A percentile compares a stretch with the other conserved stretches of the same genome.
Evolutionary conservation across 371 early-diverging fungal genomes (phyloP).

Genomic region (Mortierella sp.): DNA sequence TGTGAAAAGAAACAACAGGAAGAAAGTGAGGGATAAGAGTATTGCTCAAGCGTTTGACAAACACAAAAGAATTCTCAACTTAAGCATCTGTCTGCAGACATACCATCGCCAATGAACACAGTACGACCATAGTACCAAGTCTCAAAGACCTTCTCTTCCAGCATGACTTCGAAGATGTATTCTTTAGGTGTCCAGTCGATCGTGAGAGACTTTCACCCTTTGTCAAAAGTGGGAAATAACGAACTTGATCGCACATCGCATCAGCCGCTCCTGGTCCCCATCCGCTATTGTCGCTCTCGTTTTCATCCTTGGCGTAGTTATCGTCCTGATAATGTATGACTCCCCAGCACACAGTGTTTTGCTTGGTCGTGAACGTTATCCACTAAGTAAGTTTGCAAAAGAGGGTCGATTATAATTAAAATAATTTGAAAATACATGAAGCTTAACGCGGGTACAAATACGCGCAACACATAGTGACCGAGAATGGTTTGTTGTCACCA

Average conservation of each 20-base stretch:
- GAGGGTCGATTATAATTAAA: no score
- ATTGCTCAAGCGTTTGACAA: not conserved
- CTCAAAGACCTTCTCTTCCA: conserved; percentile 18
- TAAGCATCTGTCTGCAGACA: not conserved
- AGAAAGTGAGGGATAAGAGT: not conserved
- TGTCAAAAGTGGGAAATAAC: no score
- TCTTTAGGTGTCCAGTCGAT: conserved; percentile 13
- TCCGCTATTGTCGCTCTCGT: conserved; percentile 20
- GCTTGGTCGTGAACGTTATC: conserved; percentile 25
- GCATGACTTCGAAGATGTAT: not conserved
- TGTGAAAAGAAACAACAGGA: no score
- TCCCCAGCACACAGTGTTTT: conserved; percentile 22
- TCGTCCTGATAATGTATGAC: conserved; percentile 14
- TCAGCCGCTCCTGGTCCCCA: conserved; percentile 35
- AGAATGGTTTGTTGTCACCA: conserved; percentile 26
- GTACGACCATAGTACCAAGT: conserved; percentile 15
- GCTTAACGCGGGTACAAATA: no score
- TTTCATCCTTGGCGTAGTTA: not conserved
- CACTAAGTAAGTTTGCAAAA: no score
- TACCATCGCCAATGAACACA: conserved; percentile 14
- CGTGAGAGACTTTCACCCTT: no score
- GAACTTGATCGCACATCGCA: conserved; percentile 20
- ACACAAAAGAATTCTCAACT: not conserved
- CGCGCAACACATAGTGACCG: conserved; percentile 17
- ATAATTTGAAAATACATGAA: no score